Percentiles rank a stretch among this genome's conserved stretches.
Conservation (phyloP, 352 stramenopile genomes). For the Blastocystis sp. region DNA sequence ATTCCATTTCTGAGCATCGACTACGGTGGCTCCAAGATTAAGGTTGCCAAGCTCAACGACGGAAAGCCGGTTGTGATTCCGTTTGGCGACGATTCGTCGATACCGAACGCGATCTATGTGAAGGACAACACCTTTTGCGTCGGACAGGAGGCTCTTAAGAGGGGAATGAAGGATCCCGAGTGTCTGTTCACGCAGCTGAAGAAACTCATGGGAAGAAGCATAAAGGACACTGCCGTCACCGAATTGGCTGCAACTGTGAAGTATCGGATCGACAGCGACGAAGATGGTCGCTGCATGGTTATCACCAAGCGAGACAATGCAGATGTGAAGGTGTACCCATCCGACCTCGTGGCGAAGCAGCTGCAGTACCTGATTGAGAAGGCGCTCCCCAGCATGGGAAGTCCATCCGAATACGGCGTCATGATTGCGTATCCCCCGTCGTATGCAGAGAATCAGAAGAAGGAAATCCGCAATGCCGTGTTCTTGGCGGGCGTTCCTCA, state of each 20-base stretch:
- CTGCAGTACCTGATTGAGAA: not conserved
- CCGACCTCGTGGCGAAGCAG: not conserved
- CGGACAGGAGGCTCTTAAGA: not conserved
- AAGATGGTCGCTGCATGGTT: not conserved
- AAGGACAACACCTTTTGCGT: not conserved
- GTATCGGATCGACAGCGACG: not conserved
- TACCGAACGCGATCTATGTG: not conserved
- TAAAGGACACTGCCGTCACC: not conserved
- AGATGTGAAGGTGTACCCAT: not conserved
- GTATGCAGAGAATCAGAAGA: constrained; percentile 1
- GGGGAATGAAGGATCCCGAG: not conserved
- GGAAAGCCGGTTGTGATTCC: not conserved
- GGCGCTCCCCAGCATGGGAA: not conserved
- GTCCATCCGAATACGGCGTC: not conserved
- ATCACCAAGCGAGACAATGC: not conserved
- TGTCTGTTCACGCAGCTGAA: not conserved
- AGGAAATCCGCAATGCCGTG: not conserved
- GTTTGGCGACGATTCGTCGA: not conserved
- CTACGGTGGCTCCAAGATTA: not conserved
- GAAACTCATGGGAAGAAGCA: not conserved
- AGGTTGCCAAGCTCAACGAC: not conserved
- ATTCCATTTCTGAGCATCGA: not conserved
- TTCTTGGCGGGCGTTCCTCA: not conserved
- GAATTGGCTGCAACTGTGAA: not conserved
- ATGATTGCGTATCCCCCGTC: not conserved